phyloP scores from a whole-genome alignment of 257 asterid species.

The Misopates orontium region DNA sequence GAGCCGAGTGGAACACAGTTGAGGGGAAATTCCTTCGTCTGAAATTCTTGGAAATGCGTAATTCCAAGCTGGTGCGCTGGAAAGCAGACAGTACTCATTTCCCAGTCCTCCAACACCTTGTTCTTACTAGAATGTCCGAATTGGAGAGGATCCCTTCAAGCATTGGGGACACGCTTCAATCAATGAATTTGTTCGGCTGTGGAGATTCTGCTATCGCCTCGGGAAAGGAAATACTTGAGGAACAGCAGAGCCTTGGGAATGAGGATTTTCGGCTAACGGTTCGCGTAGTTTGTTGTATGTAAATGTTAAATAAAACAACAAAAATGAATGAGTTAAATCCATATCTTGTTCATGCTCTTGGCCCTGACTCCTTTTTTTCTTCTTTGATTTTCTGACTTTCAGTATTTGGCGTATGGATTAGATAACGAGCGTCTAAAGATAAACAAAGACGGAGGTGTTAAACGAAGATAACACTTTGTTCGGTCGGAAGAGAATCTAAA shows the following conservation, averaged over 20 bases:
- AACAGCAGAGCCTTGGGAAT: conserved; percentile 10
- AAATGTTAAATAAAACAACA: too few species aligned
- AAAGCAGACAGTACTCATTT: neutral
- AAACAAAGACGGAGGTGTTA: too few species aligned
- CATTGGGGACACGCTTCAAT: conserved; percentile 6
- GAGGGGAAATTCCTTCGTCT: too few species aligned
- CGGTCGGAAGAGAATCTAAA: too few species aligned
- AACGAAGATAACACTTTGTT: too few species aligned
- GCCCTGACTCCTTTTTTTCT: too few species aligned
- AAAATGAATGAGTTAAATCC: too few species aligned
- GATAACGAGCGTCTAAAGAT: neutral
- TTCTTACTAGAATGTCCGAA: neutral
- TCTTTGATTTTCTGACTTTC: too few species aligned
- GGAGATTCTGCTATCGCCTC: neutral
- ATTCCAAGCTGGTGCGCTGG: conserved; percentile 4
- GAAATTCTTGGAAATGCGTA: conserved; percentile 16
- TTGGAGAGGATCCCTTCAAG: neutral
- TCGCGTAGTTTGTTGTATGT: too few species aligned
- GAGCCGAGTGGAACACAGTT: too few species aligned
- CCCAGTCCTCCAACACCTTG: neutral
- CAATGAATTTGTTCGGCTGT: neutral
- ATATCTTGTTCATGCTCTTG: too few species aligned
- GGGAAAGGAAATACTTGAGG: neutral
- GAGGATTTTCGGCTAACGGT: neutral
- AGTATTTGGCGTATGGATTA: too few species aligned